Conservation (phyloP, 768 basidiomycete genomes). For the Leccinum variicolor region DNA sequence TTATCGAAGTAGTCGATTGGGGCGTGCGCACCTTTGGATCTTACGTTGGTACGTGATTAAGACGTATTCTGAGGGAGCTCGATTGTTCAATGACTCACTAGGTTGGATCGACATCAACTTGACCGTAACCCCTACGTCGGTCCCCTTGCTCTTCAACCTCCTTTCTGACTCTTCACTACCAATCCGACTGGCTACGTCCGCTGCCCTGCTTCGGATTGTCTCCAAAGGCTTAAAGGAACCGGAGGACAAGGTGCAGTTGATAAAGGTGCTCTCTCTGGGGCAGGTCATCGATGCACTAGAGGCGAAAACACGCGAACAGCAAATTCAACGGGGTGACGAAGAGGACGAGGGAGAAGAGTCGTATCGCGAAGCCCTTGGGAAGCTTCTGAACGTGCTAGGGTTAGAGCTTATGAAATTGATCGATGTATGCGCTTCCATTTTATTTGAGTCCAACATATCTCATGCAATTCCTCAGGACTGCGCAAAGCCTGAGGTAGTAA, state of each 20-base stretch:
- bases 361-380: constrained; percentile 86
- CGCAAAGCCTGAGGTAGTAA: constrained; percentile 52
- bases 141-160: constrained; percentile 80
- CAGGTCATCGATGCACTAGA: constrained; percentile 81
- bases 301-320: constrained; percentile 65
- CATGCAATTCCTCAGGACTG: constrained; percentile 45
- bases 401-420: constrained; percentile 77
- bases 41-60: constrained; percentile 77
- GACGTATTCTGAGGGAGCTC: background rate
- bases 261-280: constrained; percentile 85
- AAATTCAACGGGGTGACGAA: constrained; percentile 60
- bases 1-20: constrained; percentile 83
- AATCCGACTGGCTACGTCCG: constrained; percentile 80
- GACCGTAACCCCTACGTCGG: constrained; percentile 86
- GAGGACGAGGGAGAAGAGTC: constrained; percentile 87
- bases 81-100: constrained; percentile 29
- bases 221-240: constrained; percentile 92
- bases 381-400: constrained; percentile 77
- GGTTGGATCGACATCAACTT: constrained; percentile 99
- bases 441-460: background rate
- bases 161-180: constrained; percentile 74
- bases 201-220: constrained; percentile 80
- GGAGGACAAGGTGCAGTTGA: constrained; percentile 81
- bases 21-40: constrained; percentile 90
- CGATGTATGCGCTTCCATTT: constrained; percentile 50